Conservation (phyloP, 1,284 basidiomycete species). For the Neolentinus lepideus region DNA sequence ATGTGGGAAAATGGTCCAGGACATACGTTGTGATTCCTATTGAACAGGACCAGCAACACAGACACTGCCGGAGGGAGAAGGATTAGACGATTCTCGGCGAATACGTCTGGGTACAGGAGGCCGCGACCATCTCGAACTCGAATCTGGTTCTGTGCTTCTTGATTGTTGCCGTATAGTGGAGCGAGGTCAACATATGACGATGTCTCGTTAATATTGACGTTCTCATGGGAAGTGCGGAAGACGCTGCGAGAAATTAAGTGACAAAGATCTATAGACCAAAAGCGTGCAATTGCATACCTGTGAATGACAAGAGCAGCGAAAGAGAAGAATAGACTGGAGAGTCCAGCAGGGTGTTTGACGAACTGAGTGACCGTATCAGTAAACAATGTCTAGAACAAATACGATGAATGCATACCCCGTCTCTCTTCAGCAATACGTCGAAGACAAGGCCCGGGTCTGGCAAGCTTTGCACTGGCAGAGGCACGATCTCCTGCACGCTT, state of each 20-base stretch:
- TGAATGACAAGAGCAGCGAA: conserved; percentile 82
- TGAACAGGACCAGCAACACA: conserved; percentile 72
- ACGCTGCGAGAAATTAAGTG: conserved; percentile 32
- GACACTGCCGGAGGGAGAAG: conserved; percentile 75
- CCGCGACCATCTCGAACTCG: conserved; percentile 62
- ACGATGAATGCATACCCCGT: conserved; percentile 47
- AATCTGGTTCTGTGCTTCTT: conserved; percentile 55
- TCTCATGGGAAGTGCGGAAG: conserved; percentile 64
- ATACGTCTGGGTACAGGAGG: conserved; percentile 59
- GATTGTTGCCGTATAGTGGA: conserved; percentile 70
- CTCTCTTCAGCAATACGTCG: conserved; percentile 57
- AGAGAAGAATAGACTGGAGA: conserved; percentile 74
- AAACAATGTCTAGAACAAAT: no score
- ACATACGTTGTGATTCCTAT: conserved; percentile 79
- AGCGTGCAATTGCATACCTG: not conserved
- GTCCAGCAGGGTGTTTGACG: conserved; percentile 67
- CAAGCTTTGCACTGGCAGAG: conserved; percentile 56
- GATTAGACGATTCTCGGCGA: conserved; percentile 73
- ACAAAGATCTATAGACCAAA: not conserved
- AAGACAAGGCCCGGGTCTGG: conserved; percentile 77
- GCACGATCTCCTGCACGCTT: conserved; percentile 66
- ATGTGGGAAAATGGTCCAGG: not conserved
- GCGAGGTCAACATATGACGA: conserved; percentile 84
- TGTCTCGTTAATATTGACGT: conserved; percentile 74
- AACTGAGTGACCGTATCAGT: conserved; percentile 47